Conservation (phyloP, 148 eudicot species). For the Talinum fruticosum region DNA sequence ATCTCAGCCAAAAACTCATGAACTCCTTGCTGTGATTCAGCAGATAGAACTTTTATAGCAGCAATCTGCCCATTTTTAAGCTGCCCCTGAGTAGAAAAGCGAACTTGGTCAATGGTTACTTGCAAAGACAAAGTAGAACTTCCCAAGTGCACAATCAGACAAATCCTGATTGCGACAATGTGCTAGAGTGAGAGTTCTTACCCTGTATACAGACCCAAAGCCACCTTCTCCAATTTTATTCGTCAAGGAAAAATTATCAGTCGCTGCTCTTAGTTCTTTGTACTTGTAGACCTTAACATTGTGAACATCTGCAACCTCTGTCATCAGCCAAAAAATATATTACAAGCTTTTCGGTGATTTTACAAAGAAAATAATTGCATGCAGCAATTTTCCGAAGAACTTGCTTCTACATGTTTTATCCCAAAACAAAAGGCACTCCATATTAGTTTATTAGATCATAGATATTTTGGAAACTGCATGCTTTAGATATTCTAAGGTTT, state of each 20-base stretch:
- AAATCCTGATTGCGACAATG: background rate
- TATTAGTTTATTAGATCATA: background rate
- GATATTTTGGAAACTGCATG: background rate
- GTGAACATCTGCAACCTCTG: conserved; percentile 33
- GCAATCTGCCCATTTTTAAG: conserved; percentile 47
- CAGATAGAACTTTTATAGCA: conserved; percentile 52
- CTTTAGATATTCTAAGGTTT: conserved; percentile 11
- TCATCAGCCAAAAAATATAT: conserved; percentile 6
- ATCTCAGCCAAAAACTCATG: conserved; percentile 50
- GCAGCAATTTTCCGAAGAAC: background rate
- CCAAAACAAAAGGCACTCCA: background rate
- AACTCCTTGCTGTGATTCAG: conserved; percentile 50
- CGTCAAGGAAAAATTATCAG: conserved; percentile 32
- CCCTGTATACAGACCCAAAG: conserved; percentile 53
- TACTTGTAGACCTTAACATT: conserved; percentile 38
- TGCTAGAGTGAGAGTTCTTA: conserved; percentile 15
- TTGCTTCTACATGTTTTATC: background rate
- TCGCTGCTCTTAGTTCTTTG: conserved; percentile 40
- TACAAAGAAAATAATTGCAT: background rate
- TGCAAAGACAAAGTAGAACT: background rate
- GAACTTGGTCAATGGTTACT: background rate
- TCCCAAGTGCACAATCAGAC: background rate
- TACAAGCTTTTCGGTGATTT: background rate
- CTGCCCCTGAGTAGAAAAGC: conserved; percentile 34
- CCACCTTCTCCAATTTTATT: conserved; percentile 62